Evolutionary conservation across 257 asterid species (phyloP), one percentile per base, ranked within the genome.

Genomic region (Solanum dulcamara): DNA sequence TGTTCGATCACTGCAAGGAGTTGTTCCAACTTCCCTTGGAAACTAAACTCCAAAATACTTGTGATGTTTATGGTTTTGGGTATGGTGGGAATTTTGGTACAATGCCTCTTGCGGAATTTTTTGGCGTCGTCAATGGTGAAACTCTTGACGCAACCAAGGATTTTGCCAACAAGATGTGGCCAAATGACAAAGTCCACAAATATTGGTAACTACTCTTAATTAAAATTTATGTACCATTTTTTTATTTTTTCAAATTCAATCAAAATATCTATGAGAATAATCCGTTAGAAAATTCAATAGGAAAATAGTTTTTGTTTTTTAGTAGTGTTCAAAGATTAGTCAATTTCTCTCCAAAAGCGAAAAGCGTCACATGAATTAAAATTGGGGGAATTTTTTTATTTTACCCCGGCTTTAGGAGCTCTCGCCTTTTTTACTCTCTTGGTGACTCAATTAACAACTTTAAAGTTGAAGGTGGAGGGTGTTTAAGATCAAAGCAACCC

Each of bases 181-280:
- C 94, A 15, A 28, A 80, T 8, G 91, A 84, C 22, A 84, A 89
- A 42, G 24, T 64, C 59, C 7, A 70, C 18, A 84, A 38, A 68
- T 90, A 90, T 85, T 57, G 91, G 94, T 90, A 77, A 71, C 1
- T n/a, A n/a, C n/a, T n/a, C n/a, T n/a, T n/a, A n/a, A n/a, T n/a
- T n/a, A n/a, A n/a, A 26, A 64, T 28, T 28, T 5, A 62, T 12
- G 71, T 6, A 2, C 1, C 22, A 14, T 2, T 64, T 64, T 64
- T 30, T 3, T 0, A 32, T 66, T 26, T 42, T 50, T 50, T 50
- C 1, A 15, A 3, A 48, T 53, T 53, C 24, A 1, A n/a, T n/a
- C n/a, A n/a, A n/a, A n/a, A n/a, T n/a, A n/a, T n/a, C n/a, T n/a
- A n/a, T n/a, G n/a, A n/a, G n/a, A n/a, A n/a, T n/a, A n/a, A n/a